Conservation (phyloP, 2,329 filamentous ascomycete species). For the Phyllosticta citriasiana region DNA sequence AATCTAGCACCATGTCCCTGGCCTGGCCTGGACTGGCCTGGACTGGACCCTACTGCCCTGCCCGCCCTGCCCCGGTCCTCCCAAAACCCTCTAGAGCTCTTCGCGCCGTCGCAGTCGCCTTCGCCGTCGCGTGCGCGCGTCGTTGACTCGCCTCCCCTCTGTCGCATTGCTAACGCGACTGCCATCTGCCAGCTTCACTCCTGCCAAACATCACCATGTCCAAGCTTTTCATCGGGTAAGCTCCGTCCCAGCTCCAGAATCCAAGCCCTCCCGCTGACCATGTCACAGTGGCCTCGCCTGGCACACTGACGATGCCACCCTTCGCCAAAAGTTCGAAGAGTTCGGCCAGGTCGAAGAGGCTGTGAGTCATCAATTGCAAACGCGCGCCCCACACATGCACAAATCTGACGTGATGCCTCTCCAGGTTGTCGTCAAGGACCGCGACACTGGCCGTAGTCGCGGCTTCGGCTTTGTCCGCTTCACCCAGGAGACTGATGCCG, state of each 20-base stretch:
- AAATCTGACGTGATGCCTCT: not conserved
- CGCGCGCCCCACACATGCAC: not conserved
- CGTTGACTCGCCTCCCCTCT: not conserved
- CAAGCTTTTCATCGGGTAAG: constrained; percentile 92
- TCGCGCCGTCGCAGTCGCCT: not conserved
- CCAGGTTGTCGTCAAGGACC: constrained; percentile 94
- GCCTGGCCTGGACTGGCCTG: too few relatives aligned
- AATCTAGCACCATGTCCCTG: not conserved
- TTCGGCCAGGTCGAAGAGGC: constrained; percentile 90
- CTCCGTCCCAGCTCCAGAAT: constrained; percentile 11
- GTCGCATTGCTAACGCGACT: not conserved
- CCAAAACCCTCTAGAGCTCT: not conserved
- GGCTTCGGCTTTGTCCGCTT: constrained; percentile 97
- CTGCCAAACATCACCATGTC: constrained; percentile 51
- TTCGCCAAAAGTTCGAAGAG: constrained; percentile 86
- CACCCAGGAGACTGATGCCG: constrained; percentile 62
- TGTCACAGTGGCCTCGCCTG: constrained; percentile 80
- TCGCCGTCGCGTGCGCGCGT: not conserved
- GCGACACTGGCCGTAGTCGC: constrained; percentile 90
- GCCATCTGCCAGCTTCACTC: not conserved
- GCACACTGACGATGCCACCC: constrained; percentile 86
- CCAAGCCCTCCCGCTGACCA: constrained; percentile 9
- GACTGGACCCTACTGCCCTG: not conserved
- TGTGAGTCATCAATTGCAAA: constrained; percentile 39
- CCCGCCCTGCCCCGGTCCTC: not conserved